Evolutionary conservation across 2,329 filamentous ascomycete species (phyloP), one percentile per base, ranked within the genome.

Genomic region (Aureobasidium melanogenum): DNA sequence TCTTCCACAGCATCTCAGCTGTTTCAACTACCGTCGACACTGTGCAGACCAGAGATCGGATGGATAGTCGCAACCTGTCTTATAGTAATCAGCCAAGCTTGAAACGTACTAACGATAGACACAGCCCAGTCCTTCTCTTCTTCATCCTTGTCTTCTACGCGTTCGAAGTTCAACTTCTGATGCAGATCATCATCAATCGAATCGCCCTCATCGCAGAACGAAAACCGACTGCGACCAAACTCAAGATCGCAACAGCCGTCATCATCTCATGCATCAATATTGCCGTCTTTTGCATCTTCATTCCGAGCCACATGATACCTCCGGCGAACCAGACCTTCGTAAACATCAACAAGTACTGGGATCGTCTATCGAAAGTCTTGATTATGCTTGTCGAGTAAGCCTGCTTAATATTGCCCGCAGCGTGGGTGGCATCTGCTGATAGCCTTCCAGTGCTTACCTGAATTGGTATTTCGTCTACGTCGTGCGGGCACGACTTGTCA

Each of bases 401-500:
- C 15, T 30, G 3, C 26, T 12, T 19, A 4, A n/a, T 22, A 30
- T 12, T 8, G n/a, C 1, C 9, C 19, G 44, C 44, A n/a, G 9
- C 15, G n/a, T 19, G 2, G 10, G 28, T 32, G 28, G 2, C 28
- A 32, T 19, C 19, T 32, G 28, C 28, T 48, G 28, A 48, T 19
- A 28, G 14, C 1, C 1, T 32, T 3, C 8, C 15, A 48, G 46
- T 48, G 72, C 69, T 7, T 47, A 56, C 6, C 67, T 75, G 9
- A 75, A 75, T 44, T 74, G 69, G 68, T 74, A 74, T 46, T 75
- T 75, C 64, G 62, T 75, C 58, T 75, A 65, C 65, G 74, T 67
- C 7, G 79, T 82, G 34, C 76, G 79, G 64, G 69, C 70, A 3
- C 74, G 78, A 2, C 74, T 82, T 0, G 71, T 82, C 14, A 71